phyloP scores from a whole-genome alignment of 1,139 yeast species.

The Candida sanyaensis region DNA sequence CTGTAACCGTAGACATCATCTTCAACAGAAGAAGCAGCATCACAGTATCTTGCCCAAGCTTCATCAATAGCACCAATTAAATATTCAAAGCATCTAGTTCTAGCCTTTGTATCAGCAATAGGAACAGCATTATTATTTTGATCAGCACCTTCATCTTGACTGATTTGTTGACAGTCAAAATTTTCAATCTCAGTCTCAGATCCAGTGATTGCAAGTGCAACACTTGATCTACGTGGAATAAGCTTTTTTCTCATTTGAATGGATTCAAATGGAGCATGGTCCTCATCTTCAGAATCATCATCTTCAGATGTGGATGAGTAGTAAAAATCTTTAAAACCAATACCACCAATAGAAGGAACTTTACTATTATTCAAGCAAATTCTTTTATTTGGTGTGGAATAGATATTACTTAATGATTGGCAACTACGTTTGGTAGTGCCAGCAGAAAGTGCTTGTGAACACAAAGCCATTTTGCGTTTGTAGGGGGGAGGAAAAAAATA shows the following conservation, averaged over 20 bases:
- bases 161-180: slow-evolving; percentile 20
- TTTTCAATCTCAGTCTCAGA: slow-evolving; percentile 18
- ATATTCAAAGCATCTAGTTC: slow-evolving; percentile 88
- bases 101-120: slow-evolving; percentile 64
- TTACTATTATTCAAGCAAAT: slow-evolving; percentile 15
- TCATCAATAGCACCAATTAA: slow-evolving; percentile 91
- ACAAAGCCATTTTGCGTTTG: slow-evolving; percentile 34
- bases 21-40: slow-evolving; percentile 84
- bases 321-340: slow-evolving; percentile 28
- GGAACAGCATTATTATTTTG: slow-evolving; percentile 38
- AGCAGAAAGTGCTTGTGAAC: slow-evolving; percentile 36
- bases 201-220: slow-evolving; percentile 11
- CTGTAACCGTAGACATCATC: slow-evolving; percentile 68
- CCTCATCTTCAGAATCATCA: slow-evolving; percentile 58
- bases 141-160: slow-evolving; percentile 7
- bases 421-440: slow-evolving; percentile 29
- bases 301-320: slow-evolving; percentile 43
- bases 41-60: slow-evolving; percentile 96
- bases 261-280: slow-evolving; percentile 38
- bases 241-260: slow-evolving; percentile 42
- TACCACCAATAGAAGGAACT: slow-evolving; percentile 57
- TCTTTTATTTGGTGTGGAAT: slow-evolving; percentile 15
- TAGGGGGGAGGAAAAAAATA: slow-evolving; percentile 14
- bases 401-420: slow-evolving; percentile 7
- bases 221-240: slow-evolving; percentile 44